Evolutionary conservation across 306 rosid genomes (phyloP), one percentile per base, ranked within the genome.

Genomic region (Cajanus cajan): DNA sequence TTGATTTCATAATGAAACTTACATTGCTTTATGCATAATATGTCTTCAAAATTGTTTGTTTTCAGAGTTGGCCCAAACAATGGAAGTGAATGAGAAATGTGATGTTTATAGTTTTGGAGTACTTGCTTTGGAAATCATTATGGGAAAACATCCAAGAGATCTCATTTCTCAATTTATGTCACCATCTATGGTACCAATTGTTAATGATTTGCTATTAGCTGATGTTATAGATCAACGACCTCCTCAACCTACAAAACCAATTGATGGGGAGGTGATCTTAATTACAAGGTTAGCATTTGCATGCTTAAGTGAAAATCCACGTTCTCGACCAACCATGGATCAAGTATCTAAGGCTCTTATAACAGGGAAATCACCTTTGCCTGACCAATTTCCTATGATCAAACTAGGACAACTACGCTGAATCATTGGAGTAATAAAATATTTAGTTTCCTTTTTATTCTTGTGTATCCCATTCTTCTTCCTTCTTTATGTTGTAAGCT

Each of bases 131-230:
- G 86, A 83, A 65, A 83, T 83, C 25, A 12, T 83, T 0, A 71
- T 83, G 82, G 86, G 82, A 55, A 64, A 65, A 6, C 83, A 78
- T 55, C 83, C 86, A 0, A 54, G 80, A 33, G 83, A 83, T 71
- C 67, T 83, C 33, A 34, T 83, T 71, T 70, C 81, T 19, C 68
- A 62, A 1, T 4, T 37, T 1, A 50, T 69, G 57, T 61, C 74
- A 48, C 6, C 51, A 19, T 44, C 72, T 15, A 8, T 36, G 21
- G 21, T 39, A 0, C 0, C 71, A 24, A 7, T 11, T 41, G 33
- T 39, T 5, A 13, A 55, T n/a, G 54, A 64, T 55, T 44, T 83
- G 22, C 33, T 37, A 44, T 11, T 78, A 36, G 48, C 19, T 64
- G 80, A 82, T 41, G 39, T 77, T 8, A 41, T 77, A 22, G 86